Evolutionary conservation across 139 green algal species (phyloP), one percentile per base, ranked within the genome.

Genomic region (Pleodorina starrii): DNA sequence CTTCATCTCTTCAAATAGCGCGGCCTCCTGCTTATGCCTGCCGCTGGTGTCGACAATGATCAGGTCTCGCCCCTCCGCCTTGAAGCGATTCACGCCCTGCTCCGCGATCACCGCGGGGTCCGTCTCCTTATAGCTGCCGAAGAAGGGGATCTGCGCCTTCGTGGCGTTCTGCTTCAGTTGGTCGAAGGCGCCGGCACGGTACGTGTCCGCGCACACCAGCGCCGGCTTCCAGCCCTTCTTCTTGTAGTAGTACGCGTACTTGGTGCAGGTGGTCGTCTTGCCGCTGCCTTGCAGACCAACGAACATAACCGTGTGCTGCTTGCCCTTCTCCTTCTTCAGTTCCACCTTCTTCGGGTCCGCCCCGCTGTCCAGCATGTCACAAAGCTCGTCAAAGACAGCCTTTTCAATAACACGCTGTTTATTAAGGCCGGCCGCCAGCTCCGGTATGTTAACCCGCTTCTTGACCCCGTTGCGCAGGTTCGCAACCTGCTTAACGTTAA

Each of bases 161-260:
- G 98, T 99, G 2, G 97, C 96, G 85, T 99, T 99, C 94, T 99
- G 98, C 94, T 99, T 99, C 23, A 99, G 95, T 95, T 99, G 98
- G 90, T 99, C 98, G 85, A 98, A 99, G 4, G 57, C 96, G 88
- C 97, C 97, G 27, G 98, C 98, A 48, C 98, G 95, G 93, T 99
- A 99, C 44, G 98, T 99, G 91, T 99, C 98, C 5, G 98, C 98
- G 90, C 98, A 99, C 23, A 99, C 97, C 88, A 99, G 91, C 19
- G 96, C 97, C 0, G 97, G 95, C 94, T 99, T 99, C 90, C 94
- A 99, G 17, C 98, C 98, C 91, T 99, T 99, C 87, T 96, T 96
- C 90, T 99, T 99, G 93, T 98, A 97, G 88, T 96, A 94, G 91
- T 97, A 96, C 1, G 97, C 97, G 69, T 99, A 99, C 94, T 99